These are phyloP conservation scores for Petunia axillaris DNA, from an alignment of 257 asterid species.

Conservation along the genomic window DNA sequence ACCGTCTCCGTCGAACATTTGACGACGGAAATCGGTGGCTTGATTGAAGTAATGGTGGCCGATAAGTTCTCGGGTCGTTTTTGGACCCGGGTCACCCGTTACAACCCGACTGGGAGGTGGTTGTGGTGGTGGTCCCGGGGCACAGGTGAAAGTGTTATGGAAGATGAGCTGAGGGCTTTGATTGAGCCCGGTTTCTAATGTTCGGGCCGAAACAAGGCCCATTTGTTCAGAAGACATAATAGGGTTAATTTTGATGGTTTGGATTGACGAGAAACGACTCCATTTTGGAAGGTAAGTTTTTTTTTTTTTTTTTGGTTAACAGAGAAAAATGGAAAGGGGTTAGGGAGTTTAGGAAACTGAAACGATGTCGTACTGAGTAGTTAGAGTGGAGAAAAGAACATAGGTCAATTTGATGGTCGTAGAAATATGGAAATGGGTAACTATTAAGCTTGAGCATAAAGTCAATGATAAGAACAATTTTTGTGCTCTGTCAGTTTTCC, in stretches of 20 bases:
- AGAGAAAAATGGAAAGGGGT: background rate
- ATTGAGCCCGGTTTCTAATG: conserved; percentile 56
- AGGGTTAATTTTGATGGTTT: background rate
- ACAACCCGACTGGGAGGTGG: conserved; percentile 45
- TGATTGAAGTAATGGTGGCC: conserved; percentile 44
- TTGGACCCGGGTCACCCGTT: conserved; percentile 50
- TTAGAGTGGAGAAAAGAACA: background rate
- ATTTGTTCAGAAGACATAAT: conserved; percentile 69
- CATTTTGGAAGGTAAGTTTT: background rate
- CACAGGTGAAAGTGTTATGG: conserved; percentile 52
- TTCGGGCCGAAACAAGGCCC: conserved; percentile 58
- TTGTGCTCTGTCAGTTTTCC: too few species aligned
- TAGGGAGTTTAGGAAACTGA: background rate
- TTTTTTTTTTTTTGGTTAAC: background rate
- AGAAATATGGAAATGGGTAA: background rate
- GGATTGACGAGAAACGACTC: conserved; percentile 24
- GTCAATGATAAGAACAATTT: background rate
- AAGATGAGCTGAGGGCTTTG: conserved; percentile 65
- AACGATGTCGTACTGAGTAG: conserved; percentile 14
- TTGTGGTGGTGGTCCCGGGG: conserved; percentile 49
- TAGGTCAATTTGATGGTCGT: background rate
- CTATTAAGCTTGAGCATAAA: too few species aligned
- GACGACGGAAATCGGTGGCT: conserved; percentile 50
- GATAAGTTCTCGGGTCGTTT: conserved; percentile 71
- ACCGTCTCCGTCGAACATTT: conserved; percentile 31